A percentile compares a stretch with the other conserved stretches of the same genome.
Evolutionary conservation across 2,329 filamentous ascomycete genomes (phyloP).

Genomic region (Ophiosphaerella herpotricha): DNA sequence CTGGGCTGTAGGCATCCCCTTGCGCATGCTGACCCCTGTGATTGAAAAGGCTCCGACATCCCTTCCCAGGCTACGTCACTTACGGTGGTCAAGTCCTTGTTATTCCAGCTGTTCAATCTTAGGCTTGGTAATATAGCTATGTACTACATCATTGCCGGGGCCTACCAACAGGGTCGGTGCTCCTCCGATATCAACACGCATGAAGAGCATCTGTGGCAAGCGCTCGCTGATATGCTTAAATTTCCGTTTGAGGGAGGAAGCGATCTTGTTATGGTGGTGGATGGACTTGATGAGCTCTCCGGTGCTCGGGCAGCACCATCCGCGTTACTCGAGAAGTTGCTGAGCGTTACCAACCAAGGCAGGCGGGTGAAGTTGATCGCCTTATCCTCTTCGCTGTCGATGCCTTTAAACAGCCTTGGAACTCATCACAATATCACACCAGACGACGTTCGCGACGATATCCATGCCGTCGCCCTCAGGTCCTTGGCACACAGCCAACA

Average conservation of each 20-base stretch:
- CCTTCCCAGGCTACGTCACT: slow-evolving; percentile 48
- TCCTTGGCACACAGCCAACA: slow-evolving; percentile 33
- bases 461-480: slow-evolving; percentile 39
- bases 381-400: slow-evolving; percentile 24
- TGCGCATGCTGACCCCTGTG: no score
- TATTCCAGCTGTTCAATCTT: slow-evolving; percentile 54
- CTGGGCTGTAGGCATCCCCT: no score
- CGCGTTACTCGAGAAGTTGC: slow-evolving; percentile 47
- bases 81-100: slow-evolving; percentile 52
- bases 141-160: slow-evolving; percentile 35
- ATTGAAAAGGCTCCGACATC: slow-evolving; percentile 52
- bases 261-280: slow-evolving; percentile 52
- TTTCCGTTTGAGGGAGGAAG: slow-evolving; percentile 45
- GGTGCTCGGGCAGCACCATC: slow-evolving; percentile 44
- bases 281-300: slow-evolving; percentile 55
- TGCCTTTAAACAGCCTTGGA: slow-evolving; percentile 43
- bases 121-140: slow-evolving; percentile 51
- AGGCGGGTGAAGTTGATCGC: slow-evolving; percentile 44
- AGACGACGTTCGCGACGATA: slow-evolving; percentile 47
- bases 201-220: slow-evolving; percentile 41
- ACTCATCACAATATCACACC: slow-evolving; percentile 41
- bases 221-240: slow-evolving; percentile 50
- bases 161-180: slow-evolving; percentile 28
- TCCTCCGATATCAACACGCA: slow-evolving; percentile 37
- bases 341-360: slow-evolving; percentile 42